These are phyloP conservation scores for Thinopyrum elongatum DNA, from an alignment of 176 grass and related monocot genomes.

Conservation along the genomic window DNA sequence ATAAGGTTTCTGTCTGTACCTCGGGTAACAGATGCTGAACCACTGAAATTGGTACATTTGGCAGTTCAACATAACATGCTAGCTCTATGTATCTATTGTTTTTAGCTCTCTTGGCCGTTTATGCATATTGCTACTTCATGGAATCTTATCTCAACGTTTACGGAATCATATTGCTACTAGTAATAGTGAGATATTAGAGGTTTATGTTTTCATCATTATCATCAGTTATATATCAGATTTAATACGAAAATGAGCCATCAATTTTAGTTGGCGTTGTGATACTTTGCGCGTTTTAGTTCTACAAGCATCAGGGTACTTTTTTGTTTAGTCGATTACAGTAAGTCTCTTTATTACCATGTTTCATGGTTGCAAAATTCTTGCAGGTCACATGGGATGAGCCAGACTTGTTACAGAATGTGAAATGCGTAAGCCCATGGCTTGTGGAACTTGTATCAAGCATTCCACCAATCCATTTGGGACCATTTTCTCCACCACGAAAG, in stretches of 20 bases:
- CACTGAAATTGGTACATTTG: neutral
- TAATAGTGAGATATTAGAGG: neutral
- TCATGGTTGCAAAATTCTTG: constrained; percentile 23
- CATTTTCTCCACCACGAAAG: constrained; percentile 75
- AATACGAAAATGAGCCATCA: neutral
- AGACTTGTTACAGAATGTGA: constrained; percentile 79
- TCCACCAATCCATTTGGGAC: constrained; percentile 59
- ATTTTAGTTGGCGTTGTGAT: constrained; percentile 1
- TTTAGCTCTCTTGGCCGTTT: neutral
- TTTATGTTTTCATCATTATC: neutral
- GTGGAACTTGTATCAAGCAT: constrained; percentile 71
- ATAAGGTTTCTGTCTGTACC: constrained; percentile 1
- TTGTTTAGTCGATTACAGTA: neutral
- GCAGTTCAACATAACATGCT: constrained; percentile 4
- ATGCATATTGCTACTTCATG: neutral
- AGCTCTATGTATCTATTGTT: neutral
- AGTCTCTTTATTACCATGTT: neutral
- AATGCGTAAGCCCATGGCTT: constrained; percentile 72
- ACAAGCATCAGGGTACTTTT: neutral
- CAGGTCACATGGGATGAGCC: constrained; percentile 91
- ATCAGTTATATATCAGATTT: constrained; percentile 11
- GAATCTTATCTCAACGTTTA: neutral
- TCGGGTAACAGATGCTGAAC: constrained; percentile 1
- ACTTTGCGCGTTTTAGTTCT: neutral
- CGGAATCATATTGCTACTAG: no score